phyloP scores from a whole-genome alignment of 2,329 filamentous ascomycete genomes.

The Escovopsis sp. region DNA sequence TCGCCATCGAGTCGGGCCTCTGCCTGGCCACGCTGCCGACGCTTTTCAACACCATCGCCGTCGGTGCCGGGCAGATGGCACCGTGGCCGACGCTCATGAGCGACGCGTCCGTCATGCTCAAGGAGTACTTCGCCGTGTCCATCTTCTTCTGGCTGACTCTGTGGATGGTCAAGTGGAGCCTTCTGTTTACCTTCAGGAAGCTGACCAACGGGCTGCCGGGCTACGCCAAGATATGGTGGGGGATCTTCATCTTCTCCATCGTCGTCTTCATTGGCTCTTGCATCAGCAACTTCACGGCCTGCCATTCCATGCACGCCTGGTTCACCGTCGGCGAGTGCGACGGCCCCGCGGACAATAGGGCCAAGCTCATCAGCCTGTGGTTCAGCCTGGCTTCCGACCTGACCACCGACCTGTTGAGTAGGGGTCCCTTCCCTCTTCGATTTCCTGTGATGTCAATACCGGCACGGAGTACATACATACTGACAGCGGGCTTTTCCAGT shows the following conservation, averaged over 20 bases:
- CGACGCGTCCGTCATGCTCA: constrained; percentile 8
- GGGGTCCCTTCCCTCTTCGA: too few species aligned
- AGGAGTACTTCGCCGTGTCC: constrained; percentile 9
- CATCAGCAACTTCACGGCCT: constrained; percentile 11
- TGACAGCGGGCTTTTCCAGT: constrained; percentile 1
- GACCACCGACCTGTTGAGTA: constrained; percentile 9
- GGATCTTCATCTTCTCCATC: constrained; percentile 7
- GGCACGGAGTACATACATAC: too few species aligned
- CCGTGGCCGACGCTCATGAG: constrained; percentile 3
- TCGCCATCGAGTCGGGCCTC: constrained; percentile 8
- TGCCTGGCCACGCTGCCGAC: constrained; percentile 8
- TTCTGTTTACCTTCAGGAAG: constrained; percentile 9
- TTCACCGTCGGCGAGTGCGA: constrained; percentile 9
- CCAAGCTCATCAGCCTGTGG: constrained; percentile 10
- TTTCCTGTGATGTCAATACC: too few species aligned
- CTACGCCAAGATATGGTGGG: constrained; percentile 9
- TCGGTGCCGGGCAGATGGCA: constrained; percentile 1
- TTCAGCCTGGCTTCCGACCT: constrained; percentile 9
- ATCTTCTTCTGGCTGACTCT: constrained; percentile 11
- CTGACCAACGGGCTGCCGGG: constrained; percentile 7
- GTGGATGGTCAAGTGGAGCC: constrained; percentile 11
- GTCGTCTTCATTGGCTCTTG: constrained; percentile 9
- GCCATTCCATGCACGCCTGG: constrained; percentile 10
- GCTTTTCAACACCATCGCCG: constrained; percentile 7
- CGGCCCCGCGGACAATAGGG: constrained; percentile 5